A percentile compares a stretch with the other conserved stretches of the same genome.
phyloP scores from a whole-genome alignment of 73 alveolate genomes.

The Uronychia setigera region DNA sequence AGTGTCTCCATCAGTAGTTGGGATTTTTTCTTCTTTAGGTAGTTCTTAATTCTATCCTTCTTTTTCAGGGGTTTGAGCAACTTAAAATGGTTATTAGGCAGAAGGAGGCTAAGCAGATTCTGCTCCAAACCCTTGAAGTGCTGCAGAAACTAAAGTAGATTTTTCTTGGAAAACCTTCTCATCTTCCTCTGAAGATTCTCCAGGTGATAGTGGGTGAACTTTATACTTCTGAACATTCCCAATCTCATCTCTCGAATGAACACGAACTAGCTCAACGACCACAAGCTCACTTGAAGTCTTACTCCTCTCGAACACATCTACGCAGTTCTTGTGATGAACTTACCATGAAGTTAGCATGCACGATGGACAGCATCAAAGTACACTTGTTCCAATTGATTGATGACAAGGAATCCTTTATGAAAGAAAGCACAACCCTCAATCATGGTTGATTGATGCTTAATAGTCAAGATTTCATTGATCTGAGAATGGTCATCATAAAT shows the following conservation, averaged over 20 bases:
- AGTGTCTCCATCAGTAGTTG: conserved; percentile 24
- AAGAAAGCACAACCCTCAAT: conserved; percentile 48
- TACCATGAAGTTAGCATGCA: not conserved
- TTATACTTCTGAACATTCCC: not conserved
- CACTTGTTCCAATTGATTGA: conserved; percentile 8
- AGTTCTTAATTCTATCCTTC: conserved; percentile 14
- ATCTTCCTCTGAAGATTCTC: not conserved
- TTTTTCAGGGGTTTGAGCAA: not conserved
- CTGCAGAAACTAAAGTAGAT: not conserved
- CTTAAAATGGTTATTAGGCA: too few relatives aligned
- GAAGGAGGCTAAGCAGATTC: not conserved
- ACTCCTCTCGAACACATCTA: conserved; percentile 44
- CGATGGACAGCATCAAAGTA: conserved; percentile 17
- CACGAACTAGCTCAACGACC: conserved; percentile 5
- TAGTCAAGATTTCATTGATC: conserved; percentile 45
- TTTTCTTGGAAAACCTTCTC: not conserved
- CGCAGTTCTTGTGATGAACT: not conserved
- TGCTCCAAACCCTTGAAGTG: not conserved
- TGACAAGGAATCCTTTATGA: conserved; percentile 32
- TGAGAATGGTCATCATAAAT: conserved; percentile 49
- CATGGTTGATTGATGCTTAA: conserved; percentile 28
- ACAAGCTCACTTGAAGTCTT: conserved; percentile 12
- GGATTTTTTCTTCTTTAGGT: conserved; percentile 25
- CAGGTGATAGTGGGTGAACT: not conserved
- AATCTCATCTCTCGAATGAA: not conserved